Conservation (phyloP, 108 stramenopile genomes). For the Chaetoceros muelleri region DNA sequence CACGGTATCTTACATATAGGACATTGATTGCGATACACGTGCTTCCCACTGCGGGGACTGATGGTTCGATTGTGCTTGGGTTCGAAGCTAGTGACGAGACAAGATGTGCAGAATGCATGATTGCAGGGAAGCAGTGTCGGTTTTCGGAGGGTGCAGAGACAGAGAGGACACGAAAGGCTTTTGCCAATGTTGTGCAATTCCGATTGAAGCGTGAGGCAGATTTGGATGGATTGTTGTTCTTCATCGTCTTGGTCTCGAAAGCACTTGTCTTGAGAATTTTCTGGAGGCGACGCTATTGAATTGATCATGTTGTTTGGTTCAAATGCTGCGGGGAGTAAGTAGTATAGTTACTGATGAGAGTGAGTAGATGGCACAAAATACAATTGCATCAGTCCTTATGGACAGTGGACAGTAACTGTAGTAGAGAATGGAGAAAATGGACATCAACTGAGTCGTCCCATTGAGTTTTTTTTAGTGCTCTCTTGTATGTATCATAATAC, state of each 20-base stretch:
- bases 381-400: no score
- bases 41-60: neutral
- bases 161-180: conserved; percentile 27
- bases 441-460: no score
- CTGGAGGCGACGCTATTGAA: no score
- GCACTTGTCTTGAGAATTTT: conserved; percentile 4
- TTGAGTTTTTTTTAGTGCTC: no score
- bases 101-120: conserved; percentile 50
- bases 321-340: no score
- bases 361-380: no score
- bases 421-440: no score
- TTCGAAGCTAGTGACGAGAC: conserved; percentile 21
- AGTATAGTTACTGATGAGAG: no score
- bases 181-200: conserved; percentile 11
- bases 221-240: conserved; percentile 10
- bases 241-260: neutral
- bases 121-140: conserved; percentile 35
- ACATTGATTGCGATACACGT: conserved; percentile 16
- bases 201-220: conserved; percentile 5
- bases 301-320: no score
- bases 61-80: conserved; percentile 1
- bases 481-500: no score
- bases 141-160: conserved; percentile 16
- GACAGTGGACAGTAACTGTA: no score
- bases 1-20: conserved; percentile 40